phyloP scores from a whole-genome alignment of 1,284 basidiomycete species.

The Papiliotrema laurentii region DNA sequence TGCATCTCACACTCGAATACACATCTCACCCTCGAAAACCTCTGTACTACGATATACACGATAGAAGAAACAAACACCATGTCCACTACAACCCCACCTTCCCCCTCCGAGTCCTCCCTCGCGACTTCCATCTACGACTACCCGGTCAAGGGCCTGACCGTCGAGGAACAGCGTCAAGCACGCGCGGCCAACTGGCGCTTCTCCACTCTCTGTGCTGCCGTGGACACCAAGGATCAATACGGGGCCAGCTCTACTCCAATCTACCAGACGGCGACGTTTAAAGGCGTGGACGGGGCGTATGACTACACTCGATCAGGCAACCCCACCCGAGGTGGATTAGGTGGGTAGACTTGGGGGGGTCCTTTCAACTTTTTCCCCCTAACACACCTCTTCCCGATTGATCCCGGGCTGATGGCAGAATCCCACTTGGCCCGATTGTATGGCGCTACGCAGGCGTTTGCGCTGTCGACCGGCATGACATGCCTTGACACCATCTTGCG shows the following conservation, averaged over 20 bases:
- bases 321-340: slow-evolving; percentile 89
- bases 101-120: slow-evolving; percentile 34
- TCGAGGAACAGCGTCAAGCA: slow-evolving; percentile 26
- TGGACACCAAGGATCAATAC: slow-evolving; percentile 93
- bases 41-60: background rate
- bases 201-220: slow-evolving; percentile 64
- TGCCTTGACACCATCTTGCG: slow-evolving; percentile 94
- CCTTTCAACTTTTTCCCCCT: background rate
- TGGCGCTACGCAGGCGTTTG: slow-evolving; percentile 78
- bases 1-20: background rate
- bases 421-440: slow-evolving; percentile 94
- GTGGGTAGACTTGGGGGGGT: slow-evolving; percentile 55
- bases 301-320: slow-evolving; percentile 96
- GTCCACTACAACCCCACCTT: slow-evolving; percentile 15
- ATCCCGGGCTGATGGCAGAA: slow-evolving; percentile 54
- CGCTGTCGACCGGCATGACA: slow-evolving; percentile 96
- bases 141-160: slow-evolving; percentile 18
- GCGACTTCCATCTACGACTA: slow-evolving; percentile 30
- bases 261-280: slow-evolving; percentile 98
- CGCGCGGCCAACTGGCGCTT: slow-evolving; percentile 40
- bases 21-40: background rate
- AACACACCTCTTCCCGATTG: slow-evolving; percentile 1
- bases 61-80: background rate
- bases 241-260: slow-evolving; percentile 92
- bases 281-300: slow-evolving; percentile 78